Conservation (phyloP, 768 basidiomycete genomes). For the Lactarius sp. region DNA sequence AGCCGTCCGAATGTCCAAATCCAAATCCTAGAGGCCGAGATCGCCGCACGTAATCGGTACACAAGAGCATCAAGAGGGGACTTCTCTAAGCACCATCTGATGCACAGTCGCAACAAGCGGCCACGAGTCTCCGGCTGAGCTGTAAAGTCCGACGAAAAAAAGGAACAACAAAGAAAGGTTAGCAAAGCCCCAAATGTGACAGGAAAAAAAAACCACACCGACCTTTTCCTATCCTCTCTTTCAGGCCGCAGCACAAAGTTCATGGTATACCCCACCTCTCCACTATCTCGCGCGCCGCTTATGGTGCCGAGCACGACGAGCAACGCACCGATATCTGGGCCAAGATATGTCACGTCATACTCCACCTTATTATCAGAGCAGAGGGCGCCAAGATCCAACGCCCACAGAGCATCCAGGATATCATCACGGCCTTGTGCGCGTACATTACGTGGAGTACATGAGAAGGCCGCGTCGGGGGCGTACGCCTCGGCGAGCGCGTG, state of each 20-base stretch:
- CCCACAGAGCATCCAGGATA: constrained; percentile 1
- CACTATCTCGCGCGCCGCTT: neutral
- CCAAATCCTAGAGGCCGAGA: neutral
- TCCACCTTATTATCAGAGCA: constrained; percentile 3
- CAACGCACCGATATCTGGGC: constrained; percentile 4
- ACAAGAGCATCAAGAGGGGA: neutral
- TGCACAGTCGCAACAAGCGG: constrained; percentile 19
- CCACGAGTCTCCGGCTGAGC: neutral
- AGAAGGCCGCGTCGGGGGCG: constrained; percentile 14
- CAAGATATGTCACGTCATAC: constrained; percentile 14
- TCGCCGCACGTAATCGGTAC: neutral
- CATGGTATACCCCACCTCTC: constrained; percentile 8
- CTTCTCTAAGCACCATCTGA: constrained; percentile 12
- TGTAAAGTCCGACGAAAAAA: neutral
- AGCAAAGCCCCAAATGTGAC: neutral
- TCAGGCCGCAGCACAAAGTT: constrained; percentile 12
- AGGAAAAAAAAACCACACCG: neutral
- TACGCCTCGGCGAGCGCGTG: constrained; percentile 12
- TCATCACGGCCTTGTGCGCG: constrained; percentile 10
- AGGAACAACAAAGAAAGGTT: too few species aligned
- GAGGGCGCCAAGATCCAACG: constrained; percentile 4
- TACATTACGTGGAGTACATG: constrained; percentile 12
- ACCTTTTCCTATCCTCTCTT: neutral
- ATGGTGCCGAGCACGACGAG: constrained; percentile 14
- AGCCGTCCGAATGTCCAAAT: too few species aligned